phyloP scores from a whole-genome alignment of 768 basidiomycete species.

The Naganishia vaughanmartiniae region DNA sequence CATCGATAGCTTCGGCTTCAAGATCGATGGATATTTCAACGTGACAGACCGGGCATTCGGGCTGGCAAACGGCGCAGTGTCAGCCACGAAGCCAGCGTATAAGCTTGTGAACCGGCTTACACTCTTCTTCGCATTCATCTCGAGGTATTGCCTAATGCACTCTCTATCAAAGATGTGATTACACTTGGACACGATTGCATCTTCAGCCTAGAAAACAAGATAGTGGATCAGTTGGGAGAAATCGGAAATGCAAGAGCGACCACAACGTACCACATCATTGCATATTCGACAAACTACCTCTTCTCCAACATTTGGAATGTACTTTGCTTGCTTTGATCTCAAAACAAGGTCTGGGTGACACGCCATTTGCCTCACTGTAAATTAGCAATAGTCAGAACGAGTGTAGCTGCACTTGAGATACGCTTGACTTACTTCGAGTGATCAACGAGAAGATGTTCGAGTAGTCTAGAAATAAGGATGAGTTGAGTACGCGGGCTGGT shows the following conservation, averaged over 20 bases:
- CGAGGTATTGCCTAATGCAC: slow-evolving; percentile 89
- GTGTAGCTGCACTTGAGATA: background rate
- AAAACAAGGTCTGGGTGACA: slow-evolving; percentile 82
- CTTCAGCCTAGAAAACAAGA: slow-evolving; percentile 61
- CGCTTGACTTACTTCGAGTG: slow-evolving; percentile 69
- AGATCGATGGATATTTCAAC: slow-evolving; percentile 87
- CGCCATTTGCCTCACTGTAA: slow-evolving; percentile 52
- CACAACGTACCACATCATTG: slow-evolving; percentile 68
- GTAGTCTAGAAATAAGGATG: slow-evolving; percentile 41
- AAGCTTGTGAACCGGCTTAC: background rate
- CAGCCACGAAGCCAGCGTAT: background rate
- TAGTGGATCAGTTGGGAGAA: background rate
- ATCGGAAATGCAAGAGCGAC: too few relatives aligned
- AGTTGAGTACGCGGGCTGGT: background rate
- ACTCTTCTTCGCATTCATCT: slow-evolving; percentile 57
- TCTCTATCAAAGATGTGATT: slow-evolving; percentile 92
- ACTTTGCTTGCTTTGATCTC: slow-evolving; percentile 70
- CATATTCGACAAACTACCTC: slow-evolving; percentile 90
- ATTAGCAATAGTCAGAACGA: slow-evolving; percentile 10
- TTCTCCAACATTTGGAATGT: slow-evolving; percentile 58
- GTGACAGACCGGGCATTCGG: slow-evolving; percentile 92
- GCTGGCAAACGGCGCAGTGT: slow-evolving; percentile 44
- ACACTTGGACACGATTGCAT: slow-evolving; percentile 91
- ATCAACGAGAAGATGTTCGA: slow-evolving; percentile 61
- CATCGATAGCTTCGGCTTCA: slow-evolving; percentile 86